phyloP scores from a whole-genome alignment of 2,329 filamentous ascomycete genomes.

The Xylaria polymorpha region DNA sequence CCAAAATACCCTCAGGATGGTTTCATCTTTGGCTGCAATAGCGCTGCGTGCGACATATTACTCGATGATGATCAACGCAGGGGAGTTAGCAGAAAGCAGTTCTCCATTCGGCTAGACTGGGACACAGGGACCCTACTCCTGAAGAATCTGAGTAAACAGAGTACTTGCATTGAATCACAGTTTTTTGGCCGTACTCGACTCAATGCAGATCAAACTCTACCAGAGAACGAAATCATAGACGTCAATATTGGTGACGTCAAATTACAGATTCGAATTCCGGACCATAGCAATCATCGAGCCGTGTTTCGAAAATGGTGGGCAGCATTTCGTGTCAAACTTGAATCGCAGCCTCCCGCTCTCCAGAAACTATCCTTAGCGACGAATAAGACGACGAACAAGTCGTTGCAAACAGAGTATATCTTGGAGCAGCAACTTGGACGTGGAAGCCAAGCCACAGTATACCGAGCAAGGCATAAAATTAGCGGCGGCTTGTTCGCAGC shows the following conservation, averaged over 20 bases:
- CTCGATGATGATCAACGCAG: not conserved
- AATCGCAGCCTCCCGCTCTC: not conserved
- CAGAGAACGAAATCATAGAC: not conserved
- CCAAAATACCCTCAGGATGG: not conserved
- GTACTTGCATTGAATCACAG: not conserved
- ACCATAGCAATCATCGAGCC: not conserved
- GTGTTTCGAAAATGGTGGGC: not conserved
- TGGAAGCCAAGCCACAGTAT: not conserved
- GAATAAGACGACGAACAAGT: not conserved
- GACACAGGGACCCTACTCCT: not conserved
- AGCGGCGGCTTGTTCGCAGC: not conserved
- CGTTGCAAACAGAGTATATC: not conserved
- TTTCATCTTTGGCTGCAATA: slow-evolving; percentile 7
- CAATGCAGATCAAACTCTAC: not conserved
- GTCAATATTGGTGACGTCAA: not conserved
- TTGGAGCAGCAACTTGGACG: not conserved
- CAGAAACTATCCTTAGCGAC: not conserved
- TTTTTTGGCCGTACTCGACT: not conserved
- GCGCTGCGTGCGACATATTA: not conserved
- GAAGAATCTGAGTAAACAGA: not conserved
- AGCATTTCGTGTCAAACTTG: not conserved
- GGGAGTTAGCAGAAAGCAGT: slow-evolving; percentile 4
- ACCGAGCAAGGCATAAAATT: not conserved
- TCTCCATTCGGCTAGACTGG: not conserved
- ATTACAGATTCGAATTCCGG: not conserved